Evolutionary conservation across 2,329 filamentous ascomycete genomes (phyloP).

Genomic region (Diaporthe sp.): DNA sequence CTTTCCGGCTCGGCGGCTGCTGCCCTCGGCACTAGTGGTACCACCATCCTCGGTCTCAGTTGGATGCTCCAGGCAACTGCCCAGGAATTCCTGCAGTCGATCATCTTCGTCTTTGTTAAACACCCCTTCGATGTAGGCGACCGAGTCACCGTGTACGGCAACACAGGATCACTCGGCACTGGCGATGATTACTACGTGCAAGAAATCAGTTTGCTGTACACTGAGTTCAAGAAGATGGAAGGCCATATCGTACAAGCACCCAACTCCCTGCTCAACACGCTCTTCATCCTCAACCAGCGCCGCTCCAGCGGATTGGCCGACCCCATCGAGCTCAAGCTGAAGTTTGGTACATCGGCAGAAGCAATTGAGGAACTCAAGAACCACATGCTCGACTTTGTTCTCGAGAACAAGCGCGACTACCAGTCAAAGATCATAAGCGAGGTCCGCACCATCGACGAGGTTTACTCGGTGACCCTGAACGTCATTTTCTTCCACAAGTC

Average conservation of each 20-base stretch:
- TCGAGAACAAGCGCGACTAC: slow-evolving; percentile 84
- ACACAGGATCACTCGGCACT: slow-evolving; percentile 81
- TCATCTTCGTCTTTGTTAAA: slow-evolving; percentile 97
- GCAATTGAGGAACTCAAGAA: slow-evolving; percentile 87
- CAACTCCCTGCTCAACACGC: slow-evolving; percentile 91
- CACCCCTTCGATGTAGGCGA: slow-evolving; percentile 98
- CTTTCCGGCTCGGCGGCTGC: slow-evolving; percentile 92
- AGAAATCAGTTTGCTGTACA: slow-evolving; percentile 92
- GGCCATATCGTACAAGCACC: slow-evolving; percentile 96
- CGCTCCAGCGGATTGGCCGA: slow-evolving; percentile 91
- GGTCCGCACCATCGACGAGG: slow-evolving; percentile 82
- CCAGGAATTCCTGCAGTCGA: slow-evolving; percentile 93
- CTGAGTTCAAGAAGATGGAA: slow-evolving; percentile 99
- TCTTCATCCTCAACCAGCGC: slow-evolving; percentile 96
- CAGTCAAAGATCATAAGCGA: slow-evolving; percentile 71
- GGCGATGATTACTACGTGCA: slow-evolving; percentile 98
- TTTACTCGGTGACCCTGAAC: slow-evolving; percentile 89
- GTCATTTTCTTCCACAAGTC: slow-evolving; percentile 98
- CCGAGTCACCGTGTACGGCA: slow-evolving; percentile 91
- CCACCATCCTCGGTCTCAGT: slow-evolving; percentile 87
- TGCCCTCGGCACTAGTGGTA: slow-evolving; percentile 90
- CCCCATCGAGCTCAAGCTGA: slow-evolving; percentile 85
- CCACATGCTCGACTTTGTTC: slow-evolving; percentile 86
- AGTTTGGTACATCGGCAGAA: slow-evolving; percentile 87
- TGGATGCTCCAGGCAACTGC: slow-evolving; percentile 95